Conservation (phyloP, 768 basidiomycete species). For the Tylopilus rubrobrunneus region DNA sequence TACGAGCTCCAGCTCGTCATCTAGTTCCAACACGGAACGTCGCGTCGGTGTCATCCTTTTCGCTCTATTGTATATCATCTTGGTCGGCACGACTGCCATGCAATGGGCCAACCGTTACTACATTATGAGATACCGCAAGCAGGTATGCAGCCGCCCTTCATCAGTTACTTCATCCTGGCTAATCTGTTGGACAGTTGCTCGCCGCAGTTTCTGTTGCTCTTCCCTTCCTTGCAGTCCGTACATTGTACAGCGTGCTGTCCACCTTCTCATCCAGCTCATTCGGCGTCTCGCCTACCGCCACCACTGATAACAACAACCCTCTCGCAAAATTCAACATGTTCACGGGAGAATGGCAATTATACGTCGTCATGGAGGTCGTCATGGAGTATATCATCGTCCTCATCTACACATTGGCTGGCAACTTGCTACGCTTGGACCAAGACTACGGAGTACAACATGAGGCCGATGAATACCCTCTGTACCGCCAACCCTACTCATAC, state of each 20-base stretch:
- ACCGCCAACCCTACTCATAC: slow-evolving; percentile 28
- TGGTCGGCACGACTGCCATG: slow-evolving; percentile 44
- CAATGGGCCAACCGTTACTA: slow-evolving; percentile 47
- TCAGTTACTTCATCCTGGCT: slow-evolving; percentile 2
- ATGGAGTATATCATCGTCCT: slow-evolving; percentile 54
- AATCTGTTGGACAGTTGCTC: slow-evolving; percentile 45
- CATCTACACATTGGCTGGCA: slow-evolving; percentile 38
- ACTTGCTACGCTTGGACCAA: slow-evolving; percentile 26
- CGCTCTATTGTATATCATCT: slow-evolving; percentile 37
- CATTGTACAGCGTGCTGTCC: slow-evolving; percentile 50
- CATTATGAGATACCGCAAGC: slow-evolving; percentile 24
- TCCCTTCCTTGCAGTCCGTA: slow-evolving; percentile 52
- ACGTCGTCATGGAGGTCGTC: slow-evolving; percentile 53
- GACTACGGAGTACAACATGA: slow-evolving; percentile 27
- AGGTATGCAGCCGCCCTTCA: slow-evolving; percentile 29
- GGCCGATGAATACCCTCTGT: slow-evolving; percentile 29
- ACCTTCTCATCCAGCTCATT: slow-evolving; percentile 49
- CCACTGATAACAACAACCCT: slow-evolving; percentile 24
- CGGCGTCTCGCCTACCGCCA: slow-evolving; percentile 24
- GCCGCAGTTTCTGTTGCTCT: slow-evolving; percentile 50
- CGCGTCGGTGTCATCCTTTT: slow-evolving; percentile 35
- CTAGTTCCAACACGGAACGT: slow-evolving; percentile 25
- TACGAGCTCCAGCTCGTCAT: slow-evolving; percentile 13
- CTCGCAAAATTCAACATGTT: slow-evolving; percentile 55
- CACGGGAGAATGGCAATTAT: slow-evolving; percentile 56